Evolutionary conservation across 805 yeast genomes (phyloP), one percentile per base, ranked within the genome.

Genomic region (Ogataea allantospora): DNA sequence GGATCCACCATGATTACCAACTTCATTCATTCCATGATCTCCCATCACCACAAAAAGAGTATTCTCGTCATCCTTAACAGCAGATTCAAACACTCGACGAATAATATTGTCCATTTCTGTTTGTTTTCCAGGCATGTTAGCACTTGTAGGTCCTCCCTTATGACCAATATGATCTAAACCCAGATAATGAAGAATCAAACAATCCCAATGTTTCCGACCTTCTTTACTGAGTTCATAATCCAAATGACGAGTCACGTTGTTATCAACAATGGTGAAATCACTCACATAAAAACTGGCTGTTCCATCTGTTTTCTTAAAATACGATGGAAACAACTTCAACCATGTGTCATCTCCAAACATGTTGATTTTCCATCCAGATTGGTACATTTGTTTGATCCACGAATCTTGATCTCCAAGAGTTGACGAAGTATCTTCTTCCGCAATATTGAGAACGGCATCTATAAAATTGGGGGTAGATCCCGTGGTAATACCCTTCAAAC

Each of bases 311-410:
- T 72, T 67, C 14, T 69, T 67, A 53, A 91, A 89, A 47, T 70
- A 70, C 7, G 60, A 60, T 0, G 96, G 96, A 49, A 89, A 93
- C 33, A 93, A 68, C 55, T 88, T 89, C 45, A 89, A 62, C 99
- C 99, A 93, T 1, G 99, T 93, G 57, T 93, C 99, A 61, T 93
- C 99, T 21, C 99, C 99, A 65, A 75, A 91, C 75, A 93, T 86
- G 55, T 88, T 83, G 19, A 93, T 66, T 14, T 54, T 67, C 55
- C 70, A 70, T 19, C 58, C 59, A 4, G 55, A 55, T 29, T 31
- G 12, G 9, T 51, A 38, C 62, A 88, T 69, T 55, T 93, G 98
- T 23, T 69, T 68, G 7, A 89, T 58, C 96, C 97, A 88, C 19
- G 93, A 83, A 57, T 93, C 99, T 46, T 83, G 95, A 33, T 72